Evolutionary conservation across 139 green algal genomes (phyloP), one percentile per base, ranked within the genome.

Genomic region (Asterochloris erici): DNA sequence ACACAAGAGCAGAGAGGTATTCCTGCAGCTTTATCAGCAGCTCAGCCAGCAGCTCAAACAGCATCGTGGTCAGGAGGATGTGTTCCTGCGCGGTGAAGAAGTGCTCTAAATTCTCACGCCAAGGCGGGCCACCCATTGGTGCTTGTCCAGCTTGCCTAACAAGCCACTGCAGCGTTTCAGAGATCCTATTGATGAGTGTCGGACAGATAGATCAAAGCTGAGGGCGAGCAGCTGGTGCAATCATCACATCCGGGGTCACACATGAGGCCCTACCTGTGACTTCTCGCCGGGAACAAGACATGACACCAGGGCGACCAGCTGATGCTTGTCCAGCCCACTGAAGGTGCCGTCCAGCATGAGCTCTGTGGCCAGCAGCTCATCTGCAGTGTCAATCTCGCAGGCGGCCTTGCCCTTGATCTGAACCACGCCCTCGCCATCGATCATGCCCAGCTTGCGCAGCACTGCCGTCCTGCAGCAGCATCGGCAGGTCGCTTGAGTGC

Each of bases 391-490:
- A 63, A 94, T 87, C 84, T 95, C 90, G 78, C 92, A 95, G 17
- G 94, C 94, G 13, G 92, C 94, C 16, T 68, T 26, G 0, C 92
- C 94, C 86, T 95, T 99, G n/a, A 95, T 75, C 54, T 73, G 73
- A 68, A 98, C 92, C 38, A 95, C 81, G 27, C 90, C 93, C 1
- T 93, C 91, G 0, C 79, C 88, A 16, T 92, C 86, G 14, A 98
- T 86, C 82, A 97, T 91, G 2, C 94, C 93, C 77, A 99, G 92
- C 84, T 89, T 88, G 28, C 89, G 88, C 77, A 99, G 90, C 79
- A 99, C 95, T 6, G 79, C 63, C 38, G 68, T 81, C 79, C 89
- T 86, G 82, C 63, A 68, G 24, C n/a, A 71, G 19, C 66, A 21
- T 9, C 66, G 66, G 19, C 21, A 23, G 21, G 19, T 26, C 4